These are phyloP conservation scores for Effrenium voratum DNA, from an alignment of 73 alveolate species.

Conservation along the genomic window DNA sequence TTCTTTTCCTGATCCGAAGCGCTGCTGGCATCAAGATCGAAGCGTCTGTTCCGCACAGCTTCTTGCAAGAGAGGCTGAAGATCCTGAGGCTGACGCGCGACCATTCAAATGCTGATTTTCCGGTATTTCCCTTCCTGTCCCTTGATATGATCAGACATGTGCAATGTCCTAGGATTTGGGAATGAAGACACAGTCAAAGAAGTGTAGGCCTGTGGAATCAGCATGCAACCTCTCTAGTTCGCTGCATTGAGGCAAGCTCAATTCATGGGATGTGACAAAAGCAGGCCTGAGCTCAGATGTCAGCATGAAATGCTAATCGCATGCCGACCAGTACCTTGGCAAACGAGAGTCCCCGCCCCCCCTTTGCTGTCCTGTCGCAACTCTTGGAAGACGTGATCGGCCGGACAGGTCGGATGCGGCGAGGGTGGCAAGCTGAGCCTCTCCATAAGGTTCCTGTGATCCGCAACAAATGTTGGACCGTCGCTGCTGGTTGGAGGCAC, in stretches of 20 bases:
- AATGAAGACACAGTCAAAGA: background rate
- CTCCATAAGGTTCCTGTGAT: constrained; percentile 6
- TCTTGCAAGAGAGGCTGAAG: background rate
- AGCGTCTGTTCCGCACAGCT: background rate
- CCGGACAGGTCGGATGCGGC: background rate
- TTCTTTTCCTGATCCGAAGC: background rate
- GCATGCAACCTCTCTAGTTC: background rate
- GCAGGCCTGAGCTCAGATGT: background rate
- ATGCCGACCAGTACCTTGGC: background rate
- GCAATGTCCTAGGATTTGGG: background rate
- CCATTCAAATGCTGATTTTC: no score
- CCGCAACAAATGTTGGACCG: background rate
- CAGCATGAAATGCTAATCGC: background rate
- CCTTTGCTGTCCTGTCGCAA: background rate
- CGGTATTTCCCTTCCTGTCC: no score
- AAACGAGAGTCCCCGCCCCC: background rate
- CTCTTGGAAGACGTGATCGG: background rate
- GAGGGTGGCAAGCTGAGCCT: background rate
- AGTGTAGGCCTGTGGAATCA: background rate
- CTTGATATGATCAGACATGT: no score
- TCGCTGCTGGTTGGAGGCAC: background rate
- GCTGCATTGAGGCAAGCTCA: background rate
- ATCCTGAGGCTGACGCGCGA: background rate
- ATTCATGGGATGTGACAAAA: background rate
- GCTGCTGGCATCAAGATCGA: background rate